phyloP scores from a whole-genome alignment of 768 basidiomycete genomes.

The Psilocybe tampanensis region DNA sequence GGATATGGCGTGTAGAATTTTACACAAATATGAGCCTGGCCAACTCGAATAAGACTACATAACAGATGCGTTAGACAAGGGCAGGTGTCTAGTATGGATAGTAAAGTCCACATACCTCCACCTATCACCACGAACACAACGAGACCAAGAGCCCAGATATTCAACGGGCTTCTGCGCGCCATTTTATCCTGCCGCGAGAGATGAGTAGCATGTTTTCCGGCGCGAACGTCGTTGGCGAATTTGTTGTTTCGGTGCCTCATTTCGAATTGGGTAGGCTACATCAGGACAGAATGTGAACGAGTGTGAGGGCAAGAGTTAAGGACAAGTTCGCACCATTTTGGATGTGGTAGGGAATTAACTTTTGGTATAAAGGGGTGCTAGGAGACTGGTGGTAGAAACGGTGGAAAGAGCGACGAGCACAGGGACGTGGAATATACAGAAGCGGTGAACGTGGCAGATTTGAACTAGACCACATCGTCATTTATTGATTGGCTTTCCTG shows the following conservation, averaged over 20 bases:
- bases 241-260: conserved; percentile 79
- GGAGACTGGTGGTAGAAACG: conserved; percentile 13
- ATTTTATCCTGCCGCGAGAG: conserved; percentile 72
- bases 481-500: conserved; percentile 11
- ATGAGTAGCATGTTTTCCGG: conserved; percentile 78
- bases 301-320: not conserved
- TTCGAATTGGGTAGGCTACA: conserved; percentile 80
- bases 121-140: conserved; percentile 79
- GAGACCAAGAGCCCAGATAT: conserved; percentile 72
- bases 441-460: conserved; percentile 27
- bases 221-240: conserved; percentile 72
- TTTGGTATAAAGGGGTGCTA: conserved; percentile 12
- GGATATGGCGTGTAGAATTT: not conserved
- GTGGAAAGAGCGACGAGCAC: no score
- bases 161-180: conserved; percentile 74
- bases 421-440: conserved; percentile 13
- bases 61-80: conserved; percentile 6
- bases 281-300: not conserved
- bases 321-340: conserved; percentile 29
- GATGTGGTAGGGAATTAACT: no score
- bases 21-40: conserved; percentile 63
- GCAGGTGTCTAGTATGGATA: not conserved
- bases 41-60: conserved; percentile 73
- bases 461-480: conserved; percentile 8
- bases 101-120: conserved; percentile 64